Percentiles rank a stretch among this genome's conserved stretches.
These are phyloP conservation scores for Ormosia semicastrata DNA, from an alignment of 306 rosid genomes.

Conservation along the genomic window DNA sequence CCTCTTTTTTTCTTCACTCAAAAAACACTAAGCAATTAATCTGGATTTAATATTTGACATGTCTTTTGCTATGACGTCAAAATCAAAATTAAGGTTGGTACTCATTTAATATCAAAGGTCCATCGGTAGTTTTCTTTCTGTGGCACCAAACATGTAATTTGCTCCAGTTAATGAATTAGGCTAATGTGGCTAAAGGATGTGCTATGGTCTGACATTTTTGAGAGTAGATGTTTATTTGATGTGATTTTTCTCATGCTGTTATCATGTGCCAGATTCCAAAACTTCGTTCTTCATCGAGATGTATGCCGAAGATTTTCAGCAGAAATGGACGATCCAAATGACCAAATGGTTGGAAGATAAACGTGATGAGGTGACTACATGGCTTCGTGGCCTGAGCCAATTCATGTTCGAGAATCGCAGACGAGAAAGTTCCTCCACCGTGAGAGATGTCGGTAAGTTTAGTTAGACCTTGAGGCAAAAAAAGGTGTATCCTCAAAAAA, in stretches of 20 bases:
- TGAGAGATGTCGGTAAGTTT: too few relatives aligned
- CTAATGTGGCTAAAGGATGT: background rate
- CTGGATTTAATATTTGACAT: background rate
- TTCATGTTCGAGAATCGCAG: too few relatives aligned
- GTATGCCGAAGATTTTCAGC: too few relatives aligned
- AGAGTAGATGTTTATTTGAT: background rate
- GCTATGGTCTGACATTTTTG: background rate
- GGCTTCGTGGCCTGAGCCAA: too few relatives aligned
- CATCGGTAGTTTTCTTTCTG: background rate
- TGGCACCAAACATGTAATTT: background rate
- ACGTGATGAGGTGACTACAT: too few relatives aligned
- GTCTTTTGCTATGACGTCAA: constrained; percentile 2
- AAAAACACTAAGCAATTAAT: background rate
- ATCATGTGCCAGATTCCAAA: too few relatives aligned
- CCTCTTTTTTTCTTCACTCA: background rate
- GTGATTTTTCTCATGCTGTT: background rate
- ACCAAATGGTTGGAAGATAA: too few relatives aligned
- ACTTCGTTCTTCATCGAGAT: too few relatives aligned
- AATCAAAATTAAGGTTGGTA: background rate
- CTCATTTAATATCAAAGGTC: background rate
- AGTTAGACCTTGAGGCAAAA: too few relatives aligned
- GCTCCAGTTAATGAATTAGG: background rate
- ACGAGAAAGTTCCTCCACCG: too few relatives aligned
- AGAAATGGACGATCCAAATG: too few relatives aligned
- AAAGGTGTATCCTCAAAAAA: too few relatives aligned